Base-by-base conservation (phyloP, 1,284 basidiomycete species). In the Papiliotrema laurentii region DNA sequence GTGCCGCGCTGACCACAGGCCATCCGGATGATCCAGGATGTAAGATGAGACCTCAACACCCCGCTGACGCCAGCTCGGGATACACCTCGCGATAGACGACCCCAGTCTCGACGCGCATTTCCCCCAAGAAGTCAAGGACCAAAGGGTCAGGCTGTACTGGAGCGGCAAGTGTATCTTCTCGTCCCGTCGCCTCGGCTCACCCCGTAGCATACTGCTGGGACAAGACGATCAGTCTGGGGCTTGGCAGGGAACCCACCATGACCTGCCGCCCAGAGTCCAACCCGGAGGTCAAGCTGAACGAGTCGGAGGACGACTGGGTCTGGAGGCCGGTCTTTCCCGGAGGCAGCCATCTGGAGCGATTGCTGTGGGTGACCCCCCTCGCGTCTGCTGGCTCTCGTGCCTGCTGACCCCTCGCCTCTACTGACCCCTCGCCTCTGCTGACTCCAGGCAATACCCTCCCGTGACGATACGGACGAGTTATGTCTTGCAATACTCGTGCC, bases 21-120 rank as follows among this genome's bases (percentile, higher is more conserved):
- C 2, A 53, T 60, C 25, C 39, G 58, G 25, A 57, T 57, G 55
- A 57, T 60, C 39, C 58, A 60, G 28, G 58, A 60, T 25, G 44
- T 44, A 33, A 13, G 30, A 18, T 10, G 7, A 9, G 31, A 14
- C 4, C 3, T 4, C 18, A 21, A 11, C 28, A 22, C 24, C 16
- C n/a, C 11, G 10, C 24, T 36, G 30, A 36, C 18, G 13, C 18
- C 6, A 45, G 44, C 47, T 59, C 6, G 57, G 57, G 21, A 59
- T 59, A 40, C 57, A 59, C 25, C 49, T 59, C 22, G 52, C 57
- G 5, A 56, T 56, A 31, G 57, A 56, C 33, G 50, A 59, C 16
- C 57, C 40, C 11, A 42, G 43, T 6, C 50, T 56, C 13, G 57
- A 59, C 35, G 54, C 42, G 4, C 50, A 51, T 25, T 44, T 56